Base-by-base conservation (phyloP, 1,284 basidiomycete species). In the Sutorius eximius region DNA sequence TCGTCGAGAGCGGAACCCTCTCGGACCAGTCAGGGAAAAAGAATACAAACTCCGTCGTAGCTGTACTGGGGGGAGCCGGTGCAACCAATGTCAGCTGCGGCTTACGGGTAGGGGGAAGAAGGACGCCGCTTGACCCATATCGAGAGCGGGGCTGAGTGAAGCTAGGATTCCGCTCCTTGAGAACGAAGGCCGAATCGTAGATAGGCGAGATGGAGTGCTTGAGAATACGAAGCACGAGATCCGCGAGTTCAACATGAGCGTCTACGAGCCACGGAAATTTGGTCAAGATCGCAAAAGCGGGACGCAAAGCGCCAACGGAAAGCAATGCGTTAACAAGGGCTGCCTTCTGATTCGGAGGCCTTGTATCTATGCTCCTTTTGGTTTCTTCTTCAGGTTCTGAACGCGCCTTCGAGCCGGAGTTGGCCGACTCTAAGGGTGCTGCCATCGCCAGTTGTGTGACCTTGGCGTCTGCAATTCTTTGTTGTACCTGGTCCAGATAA, bases 231-330 rank as follows among this genome's bases (percentile, higher is more conserved):
- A 97, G 74, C 56, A 95, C 77, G 38, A 97, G 75, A 69, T 97
- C 94, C 1, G 93, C 90, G 42, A 98, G 79, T 61, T 91, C 87
- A 3, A 89, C 85, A 58, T 89, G 83, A 20, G 88, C 85, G 60
- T 92, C 87, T 32, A 91, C 84, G 44, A 97, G 75, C 90, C 93
- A 95, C 3, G 91, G 91, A 67, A 87, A 94, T 64, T 86, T 86
- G 27, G 87, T 83, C 59, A 99, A 75, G 55, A 98, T 82, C 36
- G 85, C 83, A 46, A 94, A 73, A 10, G 91, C 86, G 12, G 91
- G 85, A 45, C 86, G 82, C 36, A 96, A 66, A 29, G 91, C 89
- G 16, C 97, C 97, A 41, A 98, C 77, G 34, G 91, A 80, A 24
- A 99, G 83, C 32, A 98, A 76, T n/a, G 92, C 91, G 36, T 81